phyloP scores from a whole-genome alignment of 768 basidiomycete genomes.

The Mycena rebaudengoi region DNA sequence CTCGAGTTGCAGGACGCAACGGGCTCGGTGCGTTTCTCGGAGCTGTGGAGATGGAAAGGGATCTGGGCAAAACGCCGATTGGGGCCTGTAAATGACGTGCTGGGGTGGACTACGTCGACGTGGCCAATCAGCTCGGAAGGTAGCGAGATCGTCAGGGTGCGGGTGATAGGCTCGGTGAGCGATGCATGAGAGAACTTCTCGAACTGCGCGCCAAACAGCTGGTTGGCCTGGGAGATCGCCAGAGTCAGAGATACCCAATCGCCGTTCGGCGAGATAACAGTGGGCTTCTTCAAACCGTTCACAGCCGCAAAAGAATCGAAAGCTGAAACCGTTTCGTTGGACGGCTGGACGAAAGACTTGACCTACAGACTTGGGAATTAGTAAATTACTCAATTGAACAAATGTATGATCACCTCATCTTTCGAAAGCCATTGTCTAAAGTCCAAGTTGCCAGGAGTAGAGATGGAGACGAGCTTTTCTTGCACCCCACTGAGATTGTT shows the following conservation, averaged over 20 bases:
- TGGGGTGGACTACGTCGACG: slow-evolving; percentile 1
- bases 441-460: slow-evolving; percentile 6
- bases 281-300: slow-evolving; percentile 10
- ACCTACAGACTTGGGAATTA: slow-evolving; percentile 3
- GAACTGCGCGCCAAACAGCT: slow-evolving; percentile 14
- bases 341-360: slow-evolving; percentile 14
- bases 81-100: background rate
- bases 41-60: background rate
- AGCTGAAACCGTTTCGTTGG: slow-evolving; percentile 4
- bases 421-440: slow-evolving; percentile 18
- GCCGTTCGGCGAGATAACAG: slow-evolving; percentile 11
- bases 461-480: slow-evolving; percentile 10
- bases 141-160: slow-evolving; percentile 1
- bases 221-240: slow-evolving; percentile 15
- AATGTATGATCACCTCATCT: slow-evolving; percentile 15
- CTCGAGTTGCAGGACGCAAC: slow-evolving; percentile 10
- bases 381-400: background rate
- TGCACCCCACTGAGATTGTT: slow-evolving; percentile 17
- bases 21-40: slow-evolving; percentile 9
- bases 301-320: slow-evolving; percentile 13
- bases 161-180: background rate
- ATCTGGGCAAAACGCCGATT: background rate
- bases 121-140: slow-evolving; percentile 10
- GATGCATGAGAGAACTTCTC: background rate
- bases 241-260: slow-evolving; percentile 12